Conservation (phyloP, 2,329 filamentous ascomycete species). For the Harringtonia aguacate region DNA sequence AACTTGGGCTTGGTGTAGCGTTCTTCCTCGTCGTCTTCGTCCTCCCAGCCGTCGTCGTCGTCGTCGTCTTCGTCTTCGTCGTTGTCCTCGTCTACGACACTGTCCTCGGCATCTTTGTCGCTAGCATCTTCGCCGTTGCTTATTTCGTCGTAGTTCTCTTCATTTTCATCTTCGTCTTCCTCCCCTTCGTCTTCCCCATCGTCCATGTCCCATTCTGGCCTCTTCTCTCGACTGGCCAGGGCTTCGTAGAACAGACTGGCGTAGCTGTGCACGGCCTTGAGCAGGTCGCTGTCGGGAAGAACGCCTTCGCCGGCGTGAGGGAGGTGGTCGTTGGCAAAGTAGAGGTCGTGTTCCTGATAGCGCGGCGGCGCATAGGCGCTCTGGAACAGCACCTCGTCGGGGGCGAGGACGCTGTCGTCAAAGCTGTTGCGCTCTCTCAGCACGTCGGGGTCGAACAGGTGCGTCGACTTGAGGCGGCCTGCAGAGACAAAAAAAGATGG, state of each 20-base stretch:
- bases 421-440: slow-evolving; percentile 13
- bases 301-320: slow-evolving; percentile 29
- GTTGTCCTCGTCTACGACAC: background rate
- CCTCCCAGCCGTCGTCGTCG: background rate
- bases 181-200: background rate
- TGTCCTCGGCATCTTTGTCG: too few relatives aligned
- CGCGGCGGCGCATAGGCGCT: slow-evolving; percentile 52
- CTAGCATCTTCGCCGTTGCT: background rate
- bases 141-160: too few relatives aligned
- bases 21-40: background rate
- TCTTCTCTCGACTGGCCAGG: slow-evolving; percentile 10
- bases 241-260: slow-evolving; percentile 53
- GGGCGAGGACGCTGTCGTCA: slow-evolving; percentile 35
- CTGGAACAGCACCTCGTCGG: slow-evolving; percentile 63
- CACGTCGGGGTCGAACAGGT: slow-evolving; percentile 14
- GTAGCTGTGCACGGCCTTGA: slow-evolving; percentile 60
- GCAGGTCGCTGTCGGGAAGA: slow-evolving; percentile 58
- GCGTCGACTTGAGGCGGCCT: slow-evolving; percentile 25
- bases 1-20: background rate
- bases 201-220: background rate
- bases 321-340: slow-evolving; percentile 53
- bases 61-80: background rate
- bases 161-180: background rate
- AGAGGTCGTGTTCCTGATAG: slow-evolving; percentile 61
- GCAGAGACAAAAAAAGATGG: background rate